These are phyloP conservation scores for Chaetomium tenue DNA, from an alignment of 495 filamentous ascomycete species.

Conservation along the genomic window DNA sequence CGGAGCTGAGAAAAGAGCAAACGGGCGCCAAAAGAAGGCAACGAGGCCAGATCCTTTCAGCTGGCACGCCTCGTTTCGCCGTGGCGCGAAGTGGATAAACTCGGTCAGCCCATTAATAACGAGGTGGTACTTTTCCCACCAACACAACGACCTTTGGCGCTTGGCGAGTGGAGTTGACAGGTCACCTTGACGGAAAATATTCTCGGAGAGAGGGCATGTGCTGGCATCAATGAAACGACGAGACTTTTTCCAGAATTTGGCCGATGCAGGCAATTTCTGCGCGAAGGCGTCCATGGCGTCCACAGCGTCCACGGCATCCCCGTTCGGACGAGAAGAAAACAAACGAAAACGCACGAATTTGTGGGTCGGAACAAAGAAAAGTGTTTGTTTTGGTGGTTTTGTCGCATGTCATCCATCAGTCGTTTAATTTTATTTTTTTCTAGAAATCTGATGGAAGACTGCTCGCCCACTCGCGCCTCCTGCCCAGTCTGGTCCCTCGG, in stretches of 20 bases:
- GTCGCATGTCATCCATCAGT: no score
- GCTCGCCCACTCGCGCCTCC: not conserved
- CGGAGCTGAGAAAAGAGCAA: not conserved
- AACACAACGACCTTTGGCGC: not conserved
- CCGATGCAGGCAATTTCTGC: slow-evolving; percentile 1
- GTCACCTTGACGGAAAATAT: slow-evolving; percentile 11
- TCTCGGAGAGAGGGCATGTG: slow-evolving; percentile 6
- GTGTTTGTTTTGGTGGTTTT: no score
- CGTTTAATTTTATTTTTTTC: no score
- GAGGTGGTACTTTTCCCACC: not conserved
- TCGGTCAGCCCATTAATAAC: not conserved
- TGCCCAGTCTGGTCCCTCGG: slow-evolving; percentile 8
- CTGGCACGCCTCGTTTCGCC: slow-evolving; percentile 8
- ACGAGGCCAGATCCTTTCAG: slow-evolving; percentile 1
- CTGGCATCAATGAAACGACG: slow-evolving; percentile 1
- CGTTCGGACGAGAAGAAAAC: not conserved
- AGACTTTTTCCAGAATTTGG: no score
- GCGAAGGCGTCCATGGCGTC: not conserved
- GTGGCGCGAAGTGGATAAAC: slow-evolving; percentile 20
- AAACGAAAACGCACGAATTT: not conserved
- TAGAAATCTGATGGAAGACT: not conserved
- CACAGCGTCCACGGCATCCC: no score
- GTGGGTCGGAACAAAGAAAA: not conserved
- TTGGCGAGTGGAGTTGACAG: slow-evolving; percentile 18
- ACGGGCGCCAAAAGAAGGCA: not conserved